Base-by-base conservation (phyloP, 441 rosid genomes). In the Aleurites moluccanus region DNA sequence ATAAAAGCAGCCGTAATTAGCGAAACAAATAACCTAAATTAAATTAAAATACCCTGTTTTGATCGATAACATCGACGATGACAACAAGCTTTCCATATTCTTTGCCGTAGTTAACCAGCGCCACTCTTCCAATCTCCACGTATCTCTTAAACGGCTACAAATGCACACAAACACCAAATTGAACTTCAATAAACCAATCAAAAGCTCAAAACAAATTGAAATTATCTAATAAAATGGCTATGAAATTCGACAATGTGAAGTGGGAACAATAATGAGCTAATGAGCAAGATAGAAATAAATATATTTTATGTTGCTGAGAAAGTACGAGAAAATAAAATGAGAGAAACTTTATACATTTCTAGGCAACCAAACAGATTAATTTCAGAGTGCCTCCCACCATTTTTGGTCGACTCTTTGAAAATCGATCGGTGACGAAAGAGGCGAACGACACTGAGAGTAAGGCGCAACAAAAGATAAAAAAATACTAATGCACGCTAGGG, bases 91-190 rank as follows among this genome's bases (percentile, higher is more conserved):
- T 87, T 10, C 98, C 97, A 69, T 90, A 87, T 4, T 94, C 98
- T 74, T 89, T 80, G 0, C 97, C 97, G 85, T 88, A 91, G 93
- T 94, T 94, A 38, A 92, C 90, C 50, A 92, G 95, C 10, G 97
- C 96, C 14, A 94, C 98, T 73, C 97, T 85, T 49, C 98, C 99
- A 52, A 92, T 92, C 92, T 92, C 97, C 0, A 92, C 93, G 86
- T 86, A 92, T 87, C 97, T 88, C 88, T 92, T 92, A 93, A 91
- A 92, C 63, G 90, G 92, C 96, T 91, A 68, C 78, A 71, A 25
- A 30, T 68, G 27, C 20, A 69, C 79, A 69, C 35, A 27, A 75
- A 30, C 20, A 33, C 60, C 67, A 27, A 30, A 33, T n/a, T 57
- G 18, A 3, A 28, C 0, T 6, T 10, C 16, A 30, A 71, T 1